phyloP scores from a whole-genome alignment of 73 alveolate species.

The Paramecium pentaurelia region DNA sequence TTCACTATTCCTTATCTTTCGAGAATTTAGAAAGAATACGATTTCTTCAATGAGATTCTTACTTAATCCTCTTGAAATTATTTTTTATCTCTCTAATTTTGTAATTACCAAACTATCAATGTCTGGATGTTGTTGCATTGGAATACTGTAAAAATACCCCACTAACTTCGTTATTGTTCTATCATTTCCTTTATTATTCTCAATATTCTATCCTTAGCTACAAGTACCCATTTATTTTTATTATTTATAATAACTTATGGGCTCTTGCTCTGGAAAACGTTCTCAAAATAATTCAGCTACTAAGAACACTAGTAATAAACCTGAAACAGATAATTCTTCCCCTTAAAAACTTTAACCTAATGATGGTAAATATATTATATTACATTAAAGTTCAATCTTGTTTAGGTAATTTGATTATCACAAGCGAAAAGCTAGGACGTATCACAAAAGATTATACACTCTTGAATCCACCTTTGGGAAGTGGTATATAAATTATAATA shows the following conservation, averaged over 20 bases:
- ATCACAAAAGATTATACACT: conserved; percentile 51
- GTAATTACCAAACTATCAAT: neutral
- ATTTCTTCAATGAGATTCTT: neutral
- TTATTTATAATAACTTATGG: neutral
- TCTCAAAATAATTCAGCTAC: neutral
- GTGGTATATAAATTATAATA: neutral
- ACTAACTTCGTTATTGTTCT: neutral
- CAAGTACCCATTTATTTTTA: neutral
- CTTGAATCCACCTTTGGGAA: conserved; percentile 53
- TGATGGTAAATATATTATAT: neutral
- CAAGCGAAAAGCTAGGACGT: conserved; percentile 6
- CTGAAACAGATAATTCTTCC: neutral
- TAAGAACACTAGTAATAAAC: neutral
- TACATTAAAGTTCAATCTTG: neutral
- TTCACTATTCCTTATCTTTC: neutral
- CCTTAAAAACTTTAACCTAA: neutral
- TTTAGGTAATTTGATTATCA: neutral
- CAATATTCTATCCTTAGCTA: neutral
- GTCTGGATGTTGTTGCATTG: neutral
- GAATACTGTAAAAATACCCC: neutral
- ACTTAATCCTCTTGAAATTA: neutral
- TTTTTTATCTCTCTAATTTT: neutral
- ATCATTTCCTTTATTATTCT: neutral
- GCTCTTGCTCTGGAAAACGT: neutral
- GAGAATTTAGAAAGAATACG: neutral